Percentiles rank a stretch among this genome's conserved stretches.
Evolutionary conservation across 306 rosid species (phyloP).

Genomic region (Fragaria nilgerrensis): DNA sequence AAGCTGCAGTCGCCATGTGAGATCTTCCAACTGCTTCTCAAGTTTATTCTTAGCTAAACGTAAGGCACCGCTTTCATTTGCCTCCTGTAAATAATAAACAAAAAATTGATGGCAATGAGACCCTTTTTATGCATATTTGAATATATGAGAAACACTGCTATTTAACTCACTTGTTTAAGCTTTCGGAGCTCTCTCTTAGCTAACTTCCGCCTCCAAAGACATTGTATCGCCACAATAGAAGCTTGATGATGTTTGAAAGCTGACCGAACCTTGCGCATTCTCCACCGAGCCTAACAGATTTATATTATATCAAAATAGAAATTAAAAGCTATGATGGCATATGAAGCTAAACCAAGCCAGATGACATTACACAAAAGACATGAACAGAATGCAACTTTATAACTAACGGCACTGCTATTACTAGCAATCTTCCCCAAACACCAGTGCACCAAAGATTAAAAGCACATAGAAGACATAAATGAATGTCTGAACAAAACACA

Average conservation of each 20-base stretch:
- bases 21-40: constrained; percentile 94
- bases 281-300: constrained; percentile 72
- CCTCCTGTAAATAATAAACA: constrained; percentile 60
- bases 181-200: constrained; percentile 80
- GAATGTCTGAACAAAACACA: background rate
- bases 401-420: background rate
- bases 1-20: constrained; percentile 91
- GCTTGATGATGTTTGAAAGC: constrained; percentile 51
- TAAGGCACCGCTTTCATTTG: constrained; percentile 95
- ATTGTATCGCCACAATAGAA: constrained; percentile 73
- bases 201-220: constrained; percentile 82
- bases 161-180: constrained; percentile 58
- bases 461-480: background rate
- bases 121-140: constrained; percentile 10
- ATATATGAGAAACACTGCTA: constrained; percentile 7
- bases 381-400: background rate
- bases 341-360: background rate
- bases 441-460: background rate
- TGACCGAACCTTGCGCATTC: constrained; percentile 69
- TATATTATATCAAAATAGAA: constrained; percentile 22
- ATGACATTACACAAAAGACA: background rate
- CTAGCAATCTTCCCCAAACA: background rate
- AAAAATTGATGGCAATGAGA: constrained; percentile 1
- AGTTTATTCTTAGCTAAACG: constrained; percentile 93
- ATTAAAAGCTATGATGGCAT: background rate